These are phyloP conservation scores for Xylaria acuta DNA, from an alignment of 495 filamentous ascomycete species.

Conservation along the genomic window DNA sequence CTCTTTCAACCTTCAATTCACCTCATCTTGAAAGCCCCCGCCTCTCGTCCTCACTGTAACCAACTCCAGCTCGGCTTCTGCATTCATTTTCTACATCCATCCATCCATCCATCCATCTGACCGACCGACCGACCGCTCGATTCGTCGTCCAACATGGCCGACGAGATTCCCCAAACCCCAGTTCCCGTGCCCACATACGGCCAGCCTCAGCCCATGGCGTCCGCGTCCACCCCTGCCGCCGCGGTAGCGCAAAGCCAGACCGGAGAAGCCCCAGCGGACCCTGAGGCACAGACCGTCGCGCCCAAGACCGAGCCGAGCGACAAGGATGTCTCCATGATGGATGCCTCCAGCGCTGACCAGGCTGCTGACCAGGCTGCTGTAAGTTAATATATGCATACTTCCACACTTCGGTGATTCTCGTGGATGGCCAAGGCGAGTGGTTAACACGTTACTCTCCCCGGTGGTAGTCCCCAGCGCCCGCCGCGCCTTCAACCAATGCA, in stretches of 20 bases:
- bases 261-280: neutral
- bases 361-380: constrained; percentile 35
- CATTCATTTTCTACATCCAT: too few species aligned
- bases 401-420: neutral
- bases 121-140: neutral
- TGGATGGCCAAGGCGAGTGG: constrained; percentile 29
- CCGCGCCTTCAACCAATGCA: constrained; percentile 41
- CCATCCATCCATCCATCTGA: neutral
- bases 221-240: neutral
- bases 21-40: neutral
- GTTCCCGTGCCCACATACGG: constrained; percentile 38
- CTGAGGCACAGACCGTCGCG: constrained; percentile 12
- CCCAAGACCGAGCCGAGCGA: constrained; percentile 18
- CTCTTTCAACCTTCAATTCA: neutral
- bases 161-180: constrained; percentile 36
- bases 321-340: constrained; percentile 24
- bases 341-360: constrained; percentile 31
- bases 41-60: neutral
- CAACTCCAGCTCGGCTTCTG: too few species aligned
- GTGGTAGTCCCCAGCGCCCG: constrained; percentile 34
- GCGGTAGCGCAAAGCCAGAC: constrained; percentile 6
- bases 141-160: constrained; percentile 28
- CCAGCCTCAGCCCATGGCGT: constrained; percentile 30
- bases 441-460: constrained; percentile 28
- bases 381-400: constrained; percentile 16